These are phyloP conservation scores for Rossbeevera mucosa DNA, from an alignment of 768 basidiomycete species.

Conservation along the genomic window DNA sequence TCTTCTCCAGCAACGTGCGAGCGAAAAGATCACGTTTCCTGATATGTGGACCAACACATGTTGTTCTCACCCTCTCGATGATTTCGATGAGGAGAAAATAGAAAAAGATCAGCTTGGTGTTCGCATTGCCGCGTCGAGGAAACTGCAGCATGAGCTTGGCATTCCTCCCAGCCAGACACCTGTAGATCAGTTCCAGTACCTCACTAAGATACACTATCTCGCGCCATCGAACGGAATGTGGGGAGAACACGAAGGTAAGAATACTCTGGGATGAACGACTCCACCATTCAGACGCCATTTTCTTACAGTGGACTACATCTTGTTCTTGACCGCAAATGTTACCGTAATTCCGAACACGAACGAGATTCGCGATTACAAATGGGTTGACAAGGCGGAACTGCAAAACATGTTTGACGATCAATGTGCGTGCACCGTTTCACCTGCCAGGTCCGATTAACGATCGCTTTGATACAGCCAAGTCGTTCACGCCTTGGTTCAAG, in stretches of 20 bases:
- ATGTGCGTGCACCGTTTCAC: constrained; percentile 41
- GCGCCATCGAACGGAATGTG: constrained; percentile 89
- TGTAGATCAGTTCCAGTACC: constrained; percentile 83
- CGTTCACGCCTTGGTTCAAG: constrained; percentile 99
- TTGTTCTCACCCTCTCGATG: constrained; percentile 93
- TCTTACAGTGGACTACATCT: constrained; percentile 87
- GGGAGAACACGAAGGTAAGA: constrained; percentile 96
- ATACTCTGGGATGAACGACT: not conserved
- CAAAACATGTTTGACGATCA: constrained; percentile 84
- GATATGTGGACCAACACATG: constrained; percentile 99
- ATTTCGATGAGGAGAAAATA: constrained; percentile 79
- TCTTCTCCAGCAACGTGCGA: constrained; percentile 88
- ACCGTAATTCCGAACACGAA: constrained; percentile 77
- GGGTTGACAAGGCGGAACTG: constrained; percentile 87
- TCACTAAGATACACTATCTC: constrained; percentile 95
- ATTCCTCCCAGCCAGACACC: constrained; percentile 78
- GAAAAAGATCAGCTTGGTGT: constrained; percentile 80
- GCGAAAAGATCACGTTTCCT: constrained; percentile 99
- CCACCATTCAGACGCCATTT: constrained; percentile 8
- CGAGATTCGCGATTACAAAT: constrained; percentile 88
- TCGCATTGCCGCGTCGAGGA: constrained; percentile 85
- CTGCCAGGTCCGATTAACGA: not conserved
- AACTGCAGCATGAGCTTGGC: constrained; percentile 94
- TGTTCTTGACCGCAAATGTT: constrained; percentile 90
- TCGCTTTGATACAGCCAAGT: constrained; percentile 50